phyloP scores from a whole-genome alignment of 148 eudicot species.

The Dianthus caryophyllus region DNA sequence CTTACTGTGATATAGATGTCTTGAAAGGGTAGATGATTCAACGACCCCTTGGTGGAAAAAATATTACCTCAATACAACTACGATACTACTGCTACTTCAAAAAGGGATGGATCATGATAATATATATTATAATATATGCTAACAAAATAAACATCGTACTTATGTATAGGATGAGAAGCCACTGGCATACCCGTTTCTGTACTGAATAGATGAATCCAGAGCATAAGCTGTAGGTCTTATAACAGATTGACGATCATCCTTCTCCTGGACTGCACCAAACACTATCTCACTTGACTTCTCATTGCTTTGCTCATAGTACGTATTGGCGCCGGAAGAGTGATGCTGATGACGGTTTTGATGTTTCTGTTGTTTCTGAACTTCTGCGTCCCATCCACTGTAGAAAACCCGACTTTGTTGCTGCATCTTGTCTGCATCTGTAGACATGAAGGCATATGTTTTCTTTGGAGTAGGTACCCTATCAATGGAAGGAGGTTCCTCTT shows the following conservation, averaged over 20 bases:
- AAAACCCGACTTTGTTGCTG: constrained; percentile 71
- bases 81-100: constrained; percentile 24
- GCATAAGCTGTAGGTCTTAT: constrained; percentile 68
- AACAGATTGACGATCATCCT: constrained; percentile 39
- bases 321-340: constrained; percentile 53
- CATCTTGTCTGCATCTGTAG: constrained; percentile 78
- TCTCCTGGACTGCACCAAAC: constrained; percentile 92
- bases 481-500: constrained; percentile 81
- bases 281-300: constrained; percentile 70
- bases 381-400: constrained; percentile 58
- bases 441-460: constrained; percentile 88
- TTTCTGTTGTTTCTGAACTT: constrained; percentile 29
- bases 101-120: constrained; percentile 24
- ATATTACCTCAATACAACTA: background rate
- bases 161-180: constrained; percentile 34
- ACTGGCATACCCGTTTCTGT: constrained; percentile 31
- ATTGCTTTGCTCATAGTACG: constrained; percentile 70
- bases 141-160: constrained; percentile 9
- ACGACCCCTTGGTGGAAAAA: background rate
- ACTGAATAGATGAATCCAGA: constrained; percentile 35
- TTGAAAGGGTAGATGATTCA: constrained; percentile 1
- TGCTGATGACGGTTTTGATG: constrained; percentile 65
- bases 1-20: background rate
- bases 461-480: constrained; percentile 78
- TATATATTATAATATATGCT: constrained; percentile 12